These are phyloP conservation scores for Botrytis fabae DNA, from an alignment of 2,329 filamentous ascomycete genomes.

Conservation along the genomic window DNA sequence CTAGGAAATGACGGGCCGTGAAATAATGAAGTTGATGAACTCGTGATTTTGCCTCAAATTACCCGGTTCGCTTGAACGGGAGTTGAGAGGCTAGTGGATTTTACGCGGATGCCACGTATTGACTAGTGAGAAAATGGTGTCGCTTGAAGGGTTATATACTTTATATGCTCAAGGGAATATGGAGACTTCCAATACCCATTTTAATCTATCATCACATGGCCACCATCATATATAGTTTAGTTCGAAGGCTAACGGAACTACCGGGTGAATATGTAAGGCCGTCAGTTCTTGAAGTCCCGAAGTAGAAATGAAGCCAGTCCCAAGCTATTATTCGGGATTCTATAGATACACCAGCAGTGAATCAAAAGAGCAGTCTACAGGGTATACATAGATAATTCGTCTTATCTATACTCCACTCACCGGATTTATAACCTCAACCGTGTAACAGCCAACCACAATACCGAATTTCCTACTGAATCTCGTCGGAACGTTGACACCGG, in stretches of 20 bases:
- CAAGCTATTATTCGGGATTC: neutral
- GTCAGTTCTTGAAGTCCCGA: neutral
- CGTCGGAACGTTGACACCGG: neutral
- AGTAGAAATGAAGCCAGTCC: neutral
- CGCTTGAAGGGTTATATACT: neutral
- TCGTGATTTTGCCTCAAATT: constrained; percentile 12
- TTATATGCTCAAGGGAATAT: neutral
- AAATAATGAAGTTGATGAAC: constrained; percentile 16
- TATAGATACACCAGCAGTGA: neutral
- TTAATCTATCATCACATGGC: neutral
- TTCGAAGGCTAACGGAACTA: constrained; percentile 1
- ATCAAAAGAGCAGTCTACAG: neutral
- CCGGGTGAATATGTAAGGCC: neutral
- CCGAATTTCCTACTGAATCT: neutral
- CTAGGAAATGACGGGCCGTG: constrained; percentile 19
- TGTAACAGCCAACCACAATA: neutral
- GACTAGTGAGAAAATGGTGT: neutral
- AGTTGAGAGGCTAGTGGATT: neutral
- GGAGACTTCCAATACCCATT: neutral
- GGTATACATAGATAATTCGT: neutral
- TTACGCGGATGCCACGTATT: constrained; percentile 9
- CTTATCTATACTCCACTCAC: neutral
- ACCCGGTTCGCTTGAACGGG: constrained; percentile 11
- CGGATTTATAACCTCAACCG: neutral
- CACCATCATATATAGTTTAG: neutral